These are phyloP conservation scores for Stagonosporopsis rhizophila DNA, from an alignment of 2,329 filamentous ascomycete genomes.

Conservation along the genomic window DNA sequence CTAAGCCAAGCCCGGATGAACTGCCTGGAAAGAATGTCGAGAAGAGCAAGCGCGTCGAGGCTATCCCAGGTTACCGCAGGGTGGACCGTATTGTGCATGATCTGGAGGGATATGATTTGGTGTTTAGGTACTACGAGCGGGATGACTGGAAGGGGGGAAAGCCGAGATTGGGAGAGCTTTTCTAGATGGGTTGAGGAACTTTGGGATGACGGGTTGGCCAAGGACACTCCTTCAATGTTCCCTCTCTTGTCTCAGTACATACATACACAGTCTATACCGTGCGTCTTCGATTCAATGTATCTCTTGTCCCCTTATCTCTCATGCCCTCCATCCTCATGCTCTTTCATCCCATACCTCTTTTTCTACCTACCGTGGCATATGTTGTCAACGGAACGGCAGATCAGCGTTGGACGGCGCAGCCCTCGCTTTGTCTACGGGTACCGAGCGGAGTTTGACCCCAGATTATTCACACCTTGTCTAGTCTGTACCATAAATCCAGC, in stretches of 20 bases:
- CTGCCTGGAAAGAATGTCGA: constrained; percentile 50
- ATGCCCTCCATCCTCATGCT: no score
- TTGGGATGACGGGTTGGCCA: neutral
- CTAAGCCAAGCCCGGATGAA: constrained; percentile 67
- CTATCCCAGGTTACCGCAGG: constrained; percentile 83
- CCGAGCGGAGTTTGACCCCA: no score
- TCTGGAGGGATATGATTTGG: constrained; percentile 94
- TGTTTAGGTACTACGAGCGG: constrained; percentile 95
- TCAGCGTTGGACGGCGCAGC: no score
- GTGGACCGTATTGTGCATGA: constrained; percentile 97
- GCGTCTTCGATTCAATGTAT: neutral
- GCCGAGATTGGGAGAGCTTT: constrained; percentile 65
- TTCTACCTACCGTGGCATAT: no score
- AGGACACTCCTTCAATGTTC: neutral
- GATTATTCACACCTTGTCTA: no score
- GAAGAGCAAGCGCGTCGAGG: constrained; percentile 66
- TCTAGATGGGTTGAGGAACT: neutral
- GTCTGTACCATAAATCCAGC: no score
- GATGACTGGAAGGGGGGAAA: constrained; percentile 77
- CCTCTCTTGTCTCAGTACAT: neutral
- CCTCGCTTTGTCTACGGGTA: no score
- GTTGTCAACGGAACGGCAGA: no score
- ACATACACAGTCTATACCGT: neutral
- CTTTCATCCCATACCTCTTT: no score
- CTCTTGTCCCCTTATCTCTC: neutral